These are phyloP conservation scores for Cryptosporidium canis DNA, from an alignment of 169 alveolate genomes.

Conservation along the genomic window DNA sequence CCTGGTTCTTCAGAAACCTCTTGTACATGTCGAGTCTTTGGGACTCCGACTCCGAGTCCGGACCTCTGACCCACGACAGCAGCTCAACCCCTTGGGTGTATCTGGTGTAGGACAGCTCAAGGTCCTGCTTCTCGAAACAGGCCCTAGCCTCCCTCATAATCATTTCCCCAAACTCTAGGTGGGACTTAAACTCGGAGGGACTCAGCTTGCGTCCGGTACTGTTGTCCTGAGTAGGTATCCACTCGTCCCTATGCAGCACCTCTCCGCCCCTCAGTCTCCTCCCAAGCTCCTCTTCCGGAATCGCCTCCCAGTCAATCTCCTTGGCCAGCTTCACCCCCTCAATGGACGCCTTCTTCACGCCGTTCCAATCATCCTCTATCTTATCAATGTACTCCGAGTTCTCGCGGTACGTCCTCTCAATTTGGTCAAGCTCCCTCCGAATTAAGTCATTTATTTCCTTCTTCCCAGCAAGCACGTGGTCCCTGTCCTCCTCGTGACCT, in stretches of 20 bases:
- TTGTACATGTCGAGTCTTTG: constrained; percentile 28
- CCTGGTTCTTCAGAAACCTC: constrained; percentile 50
- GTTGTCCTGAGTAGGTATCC: constrained; percentile 57
- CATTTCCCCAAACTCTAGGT: constrained; percentile 53
- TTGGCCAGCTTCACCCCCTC: constrained; percentile 43
- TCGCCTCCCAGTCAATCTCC: constrained; percentile 61
- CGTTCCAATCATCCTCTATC: constrained; percentile 61
- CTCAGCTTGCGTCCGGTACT: constrained; percentile 12
- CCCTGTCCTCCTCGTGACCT: neutral
- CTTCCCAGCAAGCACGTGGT: neutral
- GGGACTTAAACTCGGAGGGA: constrained; percentile 19
- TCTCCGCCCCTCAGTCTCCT: constrained; percentile 70
- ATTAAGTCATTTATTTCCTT: constrained; percentile 4
- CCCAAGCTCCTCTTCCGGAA: constrained; percentile 59
- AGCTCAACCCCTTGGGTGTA: constrained; percentile 69
- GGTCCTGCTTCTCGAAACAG: constrained; percentile 26
- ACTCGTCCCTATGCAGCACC: constrained; percentile 54
- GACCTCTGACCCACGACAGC: constrained; percentile 58
- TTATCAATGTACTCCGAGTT: constrained; percentile 36
- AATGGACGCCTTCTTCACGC: constrained; percentile 19
- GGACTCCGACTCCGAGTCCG: constrained; percentile 3
- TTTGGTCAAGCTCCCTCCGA: neutral
- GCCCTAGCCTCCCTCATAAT: constrained; percentile 29
- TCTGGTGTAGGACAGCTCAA: constrained; percentile 33
- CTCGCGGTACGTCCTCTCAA: constrained; percentile 19